Evolutionary conservation across 202 grass and related monocot species (phyloP).

Genomic region (Brachypodium distachyon): DNA sequence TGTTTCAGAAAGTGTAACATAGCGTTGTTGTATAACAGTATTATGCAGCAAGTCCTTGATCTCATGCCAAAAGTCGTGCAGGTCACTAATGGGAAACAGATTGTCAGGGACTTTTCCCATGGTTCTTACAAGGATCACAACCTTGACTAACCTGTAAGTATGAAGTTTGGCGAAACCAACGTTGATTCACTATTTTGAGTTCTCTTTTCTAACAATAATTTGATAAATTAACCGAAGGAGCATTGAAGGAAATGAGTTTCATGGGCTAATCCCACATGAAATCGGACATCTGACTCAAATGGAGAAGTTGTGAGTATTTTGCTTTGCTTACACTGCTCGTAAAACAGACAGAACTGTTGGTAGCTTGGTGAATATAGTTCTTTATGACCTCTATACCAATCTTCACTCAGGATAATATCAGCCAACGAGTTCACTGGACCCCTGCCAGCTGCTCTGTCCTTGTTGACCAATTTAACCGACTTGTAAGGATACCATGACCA

Average conservation of each 20-base stretch:
- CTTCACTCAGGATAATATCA: constrained; percentile 54
- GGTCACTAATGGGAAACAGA: constrained; percentile 71
- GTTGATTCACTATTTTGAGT: constrained; percentile 8
- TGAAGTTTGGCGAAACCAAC: background rate
- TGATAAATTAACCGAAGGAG: constrained; percentile 43
- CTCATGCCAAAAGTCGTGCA: constrained; percentile 34
- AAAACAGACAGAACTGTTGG: background rate
- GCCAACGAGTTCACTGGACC: constrained; percentile 77
- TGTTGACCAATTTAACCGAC: constrained; percentile 65
- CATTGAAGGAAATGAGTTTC: constrained; percentile 68
- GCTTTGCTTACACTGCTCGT: background rate
- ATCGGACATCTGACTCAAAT: constrained; percentile 47
- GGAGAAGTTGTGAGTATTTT: constrained; percentile 58
- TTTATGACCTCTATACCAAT: background rate
- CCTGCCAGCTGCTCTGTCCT: constrained; percentile 51
- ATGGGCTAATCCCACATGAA: constrained; percentile 47
- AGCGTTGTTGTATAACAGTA: background rate
- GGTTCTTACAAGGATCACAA: constrained; percentile 64
- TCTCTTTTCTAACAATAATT: background rate
- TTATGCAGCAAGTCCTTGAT: background rate
- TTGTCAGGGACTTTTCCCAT: constrained; percentile 82
- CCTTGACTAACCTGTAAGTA: constrained; percentile 70
- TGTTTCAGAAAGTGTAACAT: no score
- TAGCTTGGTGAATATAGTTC: background rate
- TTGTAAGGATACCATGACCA: constrained; percentile 46